Conservation (phyloP, 1,139 yeast genomes). For the Blastobotrys indianensis region DNA sequence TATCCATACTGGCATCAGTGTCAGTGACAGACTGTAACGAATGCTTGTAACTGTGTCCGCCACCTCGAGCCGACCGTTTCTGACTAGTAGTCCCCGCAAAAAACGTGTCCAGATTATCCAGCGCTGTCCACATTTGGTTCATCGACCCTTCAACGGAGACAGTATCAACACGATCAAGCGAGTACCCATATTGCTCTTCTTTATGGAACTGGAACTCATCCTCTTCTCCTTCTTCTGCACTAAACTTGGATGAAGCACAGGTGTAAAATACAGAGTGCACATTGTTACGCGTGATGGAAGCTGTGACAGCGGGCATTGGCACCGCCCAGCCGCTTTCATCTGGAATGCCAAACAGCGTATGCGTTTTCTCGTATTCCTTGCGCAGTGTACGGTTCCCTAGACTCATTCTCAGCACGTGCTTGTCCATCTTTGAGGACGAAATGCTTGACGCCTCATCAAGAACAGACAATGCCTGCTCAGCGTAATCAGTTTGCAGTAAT, state of each 20-base stretch:
- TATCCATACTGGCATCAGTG: slow-evolving; percentile 39
- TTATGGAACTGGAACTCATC: slow-evolving; percentile 40
- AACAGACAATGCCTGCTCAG: slow-evolving; percentile 82
- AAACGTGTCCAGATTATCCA: slow-evolving; percentile 88
- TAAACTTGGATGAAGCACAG: slow-evolving; percentile 43
- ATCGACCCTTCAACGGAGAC: slow-evolving; percentile 60
- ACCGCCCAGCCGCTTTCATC: slow-evolving; percentile 98
- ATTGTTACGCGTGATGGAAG: slow-evolving; percentile 82
- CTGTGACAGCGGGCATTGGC: slow-evolving; percentile 88
- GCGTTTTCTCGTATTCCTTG: slow-evolving; percentile 78
- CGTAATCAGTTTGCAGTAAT: slow-evolving; percentile 76
- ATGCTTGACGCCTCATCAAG: slow-evolving; percentile 79
- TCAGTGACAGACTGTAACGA: slow-evolving; percentile 32
- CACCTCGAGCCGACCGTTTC: not conserved
- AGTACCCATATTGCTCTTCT: slow-evolving; percentile 47
- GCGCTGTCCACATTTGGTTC: slow-evolving; percentile 94
- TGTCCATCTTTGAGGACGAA: slow-evolving; percentile 87
- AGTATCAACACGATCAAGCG: slow-evolving; percentile 43
- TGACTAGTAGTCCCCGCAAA: slow-evolving; percentile 58
- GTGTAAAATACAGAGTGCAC: slow-evolving; percentile 94
- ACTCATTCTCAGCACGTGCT: slow-evolving; percentile 86
- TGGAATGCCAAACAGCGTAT: slow-evolving; percentile 90
- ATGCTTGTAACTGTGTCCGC: not conserved
- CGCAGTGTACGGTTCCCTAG: slow-evolving; percentile 74
- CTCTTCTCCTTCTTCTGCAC: slow-evolving; percentile 12